A percentile compares a stretch with the other conserved stretches of the same genome.
Evolutionary conservation across 2,329 filamentous ascomycete genomes (phyloP).

Genomic region (Cryphonectria nitschkei): DNA sequence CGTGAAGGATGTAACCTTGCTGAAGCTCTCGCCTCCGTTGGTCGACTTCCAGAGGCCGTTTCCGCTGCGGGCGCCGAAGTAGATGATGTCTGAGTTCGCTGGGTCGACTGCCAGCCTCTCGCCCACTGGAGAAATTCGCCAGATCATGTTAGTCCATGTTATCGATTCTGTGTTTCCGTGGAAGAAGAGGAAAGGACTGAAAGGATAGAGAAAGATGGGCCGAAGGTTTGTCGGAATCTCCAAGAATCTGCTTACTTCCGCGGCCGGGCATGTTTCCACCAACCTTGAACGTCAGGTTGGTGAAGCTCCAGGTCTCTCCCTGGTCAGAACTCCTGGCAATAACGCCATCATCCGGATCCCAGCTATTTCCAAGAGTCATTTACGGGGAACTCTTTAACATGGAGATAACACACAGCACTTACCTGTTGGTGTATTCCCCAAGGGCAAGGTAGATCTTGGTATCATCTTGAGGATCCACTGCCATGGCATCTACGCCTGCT

Average conservation of each 20-base stretch:
- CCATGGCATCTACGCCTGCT: conserved; percentile 62
- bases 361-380: conserved; percentile 6
- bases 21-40: conserved; percentile 57
- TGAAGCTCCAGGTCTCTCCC: conserved; percentile 55
- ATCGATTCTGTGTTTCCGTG: no score
- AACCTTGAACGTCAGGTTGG: conserved; percentile 60
- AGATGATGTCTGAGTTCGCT: conserved; percentile 58
- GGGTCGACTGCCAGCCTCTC: conserved; percentile 63
- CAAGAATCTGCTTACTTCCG: conserved; percentile 40
- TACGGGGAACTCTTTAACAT: no score
- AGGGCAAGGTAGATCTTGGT: conserved; percentile 57
- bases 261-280: conserved; percentile 66
- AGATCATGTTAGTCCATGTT: background rate
- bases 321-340: conserved; percentile 59
- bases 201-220: background rate
- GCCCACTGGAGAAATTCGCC: conserved; percentile 41
- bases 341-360: conserved; percentile 58
- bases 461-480: conserved; percentile 57
- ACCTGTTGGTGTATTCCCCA: conserved; percentile 63
- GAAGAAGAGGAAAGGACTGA: background rate
- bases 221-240: background rate
- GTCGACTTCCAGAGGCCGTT: conserved; percentile 63
- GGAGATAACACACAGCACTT: background rate
- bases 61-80: conserved; percentile 61
- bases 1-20: conserved; percentile 55